These are phyloP conservation scores for Martensiomyces pterosporus DNA, from an alignment of 192 early-diverging fungal species.

Conservation along the genomic window DNA sequence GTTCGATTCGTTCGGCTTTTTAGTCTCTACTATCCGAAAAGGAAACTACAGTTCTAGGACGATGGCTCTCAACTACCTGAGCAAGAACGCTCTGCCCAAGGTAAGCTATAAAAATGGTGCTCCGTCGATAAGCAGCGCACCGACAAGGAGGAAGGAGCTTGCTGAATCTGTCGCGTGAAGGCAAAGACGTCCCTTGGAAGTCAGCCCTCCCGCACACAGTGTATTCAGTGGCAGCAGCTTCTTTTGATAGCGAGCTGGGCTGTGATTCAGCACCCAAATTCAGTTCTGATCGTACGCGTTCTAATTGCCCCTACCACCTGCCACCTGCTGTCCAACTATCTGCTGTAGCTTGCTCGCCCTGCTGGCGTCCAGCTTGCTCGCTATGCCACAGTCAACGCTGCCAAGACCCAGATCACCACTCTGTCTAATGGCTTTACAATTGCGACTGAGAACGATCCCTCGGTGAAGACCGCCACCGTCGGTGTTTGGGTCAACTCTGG, in stretches of 20 bases:
- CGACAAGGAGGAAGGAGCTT: too few species aligned
- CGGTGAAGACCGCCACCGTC: conserved; percentile 80
- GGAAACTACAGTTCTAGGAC: conserved; percentile 7
- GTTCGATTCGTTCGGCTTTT: too few species aligned
- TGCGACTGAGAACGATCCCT: conserved; percentile 77
- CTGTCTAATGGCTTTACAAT: conserved; percentile 79
- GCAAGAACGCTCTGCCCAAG: conserved; percentile 46
- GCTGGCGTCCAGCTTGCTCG: conserved; percentile 41
- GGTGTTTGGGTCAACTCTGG: conserved; percentile 91
- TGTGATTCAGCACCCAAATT: too few species aligned
- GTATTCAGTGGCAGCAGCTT: too few species aligned
- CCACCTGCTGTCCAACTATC: background rate
- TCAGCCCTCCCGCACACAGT: too few species aligned
- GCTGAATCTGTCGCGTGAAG: too few species aligned
- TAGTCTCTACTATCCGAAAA: background rate
- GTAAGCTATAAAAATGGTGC: conserved; percentile 20
- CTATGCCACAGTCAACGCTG: conserved; percentile 38
- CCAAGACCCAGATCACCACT: conserved; percentile 61
- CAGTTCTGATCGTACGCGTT: too few species aligned
- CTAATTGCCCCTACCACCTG: background rate
- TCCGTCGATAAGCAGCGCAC: too few species aligned
- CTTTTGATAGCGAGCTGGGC: too few species aligned
- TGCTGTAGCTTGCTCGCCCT: conserved; percentile 38
- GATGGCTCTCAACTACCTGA: conserved; percentile 46
- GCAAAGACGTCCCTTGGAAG: too few species aligned